A percentile compares a stretch with the other conserved stretches of the same genome.
phyloP scores from a whole-genome alignment of 2,329 filamentous ascomycete species.

The Coniella lustricola region DNA sequence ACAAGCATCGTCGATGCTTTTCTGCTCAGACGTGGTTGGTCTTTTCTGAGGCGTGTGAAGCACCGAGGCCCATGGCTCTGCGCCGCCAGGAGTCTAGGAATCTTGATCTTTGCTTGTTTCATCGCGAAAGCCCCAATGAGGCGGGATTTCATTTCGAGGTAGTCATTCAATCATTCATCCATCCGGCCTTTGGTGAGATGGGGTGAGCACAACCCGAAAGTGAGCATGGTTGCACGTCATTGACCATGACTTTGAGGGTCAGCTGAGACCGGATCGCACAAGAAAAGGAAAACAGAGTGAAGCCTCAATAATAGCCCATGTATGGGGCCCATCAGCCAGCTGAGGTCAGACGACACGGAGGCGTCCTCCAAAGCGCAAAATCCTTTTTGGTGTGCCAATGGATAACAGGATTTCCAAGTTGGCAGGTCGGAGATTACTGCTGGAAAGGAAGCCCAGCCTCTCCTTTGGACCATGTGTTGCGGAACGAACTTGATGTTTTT shows the following conservation, averaged over 20 bases:
- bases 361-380: background rate
- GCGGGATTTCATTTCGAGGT: background rate
- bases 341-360: slow-evolving; percentile 2
- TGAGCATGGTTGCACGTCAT: background rate
- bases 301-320: too few species aligned
- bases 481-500: too few species aligned
- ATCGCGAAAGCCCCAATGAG: background rate
- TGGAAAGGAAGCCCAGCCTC: background rate
- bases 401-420: background rate
- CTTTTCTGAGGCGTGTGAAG: too few species aligned
- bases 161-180: too few species aligned
- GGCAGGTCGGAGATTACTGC: background rate
- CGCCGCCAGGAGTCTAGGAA: too few species aligned
- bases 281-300: background rate
- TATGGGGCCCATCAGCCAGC: background rate
- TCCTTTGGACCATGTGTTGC: too few species aligned
- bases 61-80: too few species aligned
- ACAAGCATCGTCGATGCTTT: too few species aligned
- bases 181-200: too few species aligned
- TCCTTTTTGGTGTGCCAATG: background rate
- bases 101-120: too few species aligned
- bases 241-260: background rate
- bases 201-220: too few species aligned
- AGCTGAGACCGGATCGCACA: background rate
- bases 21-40: too few species aligned